Percentiles rank a stretch among this genome's conserved stretches.
Conservation (phyloP, 345 rosid genomes). For the Durio zibethinus region DNA sequence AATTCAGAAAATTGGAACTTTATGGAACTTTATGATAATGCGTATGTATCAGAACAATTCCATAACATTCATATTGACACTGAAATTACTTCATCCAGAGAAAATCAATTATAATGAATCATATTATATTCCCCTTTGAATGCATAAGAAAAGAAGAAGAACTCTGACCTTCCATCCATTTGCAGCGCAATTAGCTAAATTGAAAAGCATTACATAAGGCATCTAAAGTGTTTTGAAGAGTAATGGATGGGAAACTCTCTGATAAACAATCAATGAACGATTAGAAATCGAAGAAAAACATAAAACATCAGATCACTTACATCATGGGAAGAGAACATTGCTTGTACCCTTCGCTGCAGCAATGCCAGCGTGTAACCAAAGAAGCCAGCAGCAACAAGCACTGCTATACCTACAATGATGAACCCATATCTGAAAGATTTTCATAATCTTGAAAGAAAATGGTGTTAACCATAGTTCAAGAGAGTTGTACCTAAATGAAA, state of each 20-base stretch:
- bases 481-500: constrained; percentile 63
- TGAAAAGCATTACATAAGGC: no score
- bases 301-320: constrained; percentile 38
- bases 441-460: background rate
- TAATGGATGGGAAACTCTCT: background rate
- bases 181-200: no score
- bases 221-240: background rate
- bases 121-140: background rate
- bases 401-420: constrained; percentile 53
- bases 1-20: background rate
- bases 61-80: background rate
- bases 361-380: constrained; percentile 89
- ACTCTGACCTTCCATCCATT: no score
- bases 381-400: constrained; percentile 73
- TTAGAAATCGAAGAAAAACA: background rate
- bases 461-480: background rate
- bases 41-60: background rate
- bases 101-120: background rate
- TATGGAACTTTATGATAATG: background rate
- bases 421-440: constrained; percentile 9
- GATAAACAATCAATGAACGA: background rate
- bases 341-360: constrained; percentile 63
- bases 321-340: constrained; percentile 52
- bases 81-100: background rate
- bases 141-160: background rate